These are phyloP conservation scores for Annulohypoxylon stygium DNA, from an alignment of 495 filamentous ascomycete genomes.

Conservation along the genomic window DNA sequence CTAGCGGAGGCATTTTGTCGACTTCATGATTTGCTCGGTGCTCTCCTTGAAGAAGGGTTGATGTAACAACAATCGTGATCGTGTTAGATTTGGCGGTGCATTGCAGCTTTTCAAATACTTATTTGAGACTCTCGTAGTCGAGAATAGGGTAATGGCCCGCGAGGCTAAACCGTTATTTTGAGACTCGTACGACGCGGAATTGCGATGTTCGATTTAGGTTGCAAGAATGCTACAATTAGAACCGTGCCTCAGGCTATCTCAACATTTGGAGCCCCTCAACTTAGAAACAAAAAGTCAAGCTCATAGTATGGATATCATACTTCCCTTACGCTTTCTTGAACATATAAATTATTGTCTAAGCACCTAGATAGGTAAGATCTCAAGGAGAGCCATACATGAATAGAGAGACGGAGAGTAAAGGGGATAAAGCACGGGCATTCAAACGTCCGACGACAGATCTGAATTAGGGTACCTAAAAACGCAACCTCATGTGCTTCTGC, in stretches of 20 bases:
- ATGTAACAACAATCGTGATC: constrained; percentile 29
- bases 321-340: too few species aligned
- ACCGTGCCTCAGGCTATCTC: not conserved
- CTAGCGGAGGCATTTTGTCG: constrained; percentile 2
- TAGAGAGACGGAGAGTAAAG: not conserved
- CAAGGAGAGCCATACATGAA: not conserved
- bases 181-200: constrained; percentile 7
- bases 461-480: constrained; percentile 1
- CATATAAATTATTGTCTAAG: too few species aligned
- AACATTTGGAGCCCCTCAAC: not conserved
- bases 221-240: constrained; percentile 28
- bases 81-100: constrained; percentile 9
- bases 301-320: not conserved
- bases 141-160: constrained; percentile 32
- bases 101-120: constrained; percentile 15
- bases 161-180: constrained; percentile 17
- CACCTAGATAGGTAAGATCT: not conserved
- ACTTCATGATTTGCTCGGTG: constrained; percentile 10
- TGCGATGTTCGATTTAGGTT: constrained; percentile 29
- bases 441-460: not conserved
- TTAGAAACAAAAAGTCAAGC: not conserved
- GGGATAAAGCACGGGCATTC: not conserved
- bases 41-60: constrained; percentile 2
- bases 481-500: constrained; percentile 6
- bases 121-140: not conserved